These are phyloP conservation scores for Microdochium trichocladiopsis DNA, from an alignment of 2,329 filamentous ascomycete species.

Conservation along the genomic window DNA sequence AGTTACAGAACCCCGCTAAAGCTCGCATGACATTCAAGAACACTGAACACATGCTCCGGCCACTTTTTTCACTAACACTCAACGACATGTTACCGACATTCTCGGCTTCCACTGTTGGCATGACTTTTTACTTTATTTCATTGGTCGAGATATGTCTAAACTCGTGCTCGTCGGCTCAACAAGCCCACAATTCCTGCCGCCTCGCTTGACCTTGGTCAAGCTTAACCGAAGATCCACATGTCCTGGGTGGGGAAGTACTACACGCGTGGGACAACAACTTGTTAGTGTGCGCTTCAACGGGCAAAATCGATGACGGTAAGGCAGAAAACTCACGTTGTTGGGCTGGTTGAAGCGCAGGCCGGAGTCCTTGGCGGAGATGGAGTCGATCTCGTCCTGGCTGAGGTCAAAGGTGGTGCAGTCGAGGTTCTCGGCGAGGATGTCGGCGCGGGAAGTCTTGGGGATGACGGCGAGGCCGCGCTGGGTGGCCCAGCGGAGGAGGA, in stretches of 20 bases:
- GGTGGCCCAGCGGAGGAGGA: conserved; percentile 81
- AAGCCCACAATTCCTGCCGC: too few species aligned
- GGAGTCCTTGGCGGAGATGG: conserved; percentile 58
- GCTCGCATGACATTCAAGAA: too few species aligned
- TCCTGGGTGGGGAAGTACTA: conserved; percentile 50
- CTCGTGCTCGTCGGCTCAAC: too few species aligned
- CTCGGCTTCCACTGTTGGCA: too few species aligned
- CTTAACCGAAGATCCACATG: conserved; percentile 52
- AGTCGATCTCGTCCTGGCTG: conserved; percentile 55
- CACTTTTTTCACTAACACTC: too few species aligned
- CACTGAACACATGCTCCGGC: too few species aligned
- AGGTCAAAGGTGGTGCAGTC: conserved; percentile 61
- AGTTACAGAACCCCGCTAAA: too few species aligned
- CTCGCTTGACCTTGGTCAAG: neutral
- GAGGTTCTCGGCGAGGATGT: conserved; percentile 57
- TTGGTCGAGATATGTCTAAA: too few species aligned
- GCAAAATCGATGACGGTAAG: too few species aligned
- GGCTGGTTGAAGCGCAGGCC: conserved; percentile 73
- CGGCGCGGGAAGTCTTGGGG: conserved; percentile 60
- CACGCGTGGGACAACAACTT: conserved; percentile 4
- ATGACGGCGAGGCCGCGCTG: conserved; percentile 77
- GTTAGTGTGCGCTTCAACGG: conserved; percentile 1
- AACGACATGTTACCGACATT: too few species aligned
- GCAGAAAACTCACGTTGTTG: conserved; percentile 47
- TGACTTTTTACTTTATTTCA: too few species aligned